Conservation (phyloP, 2,329 filamentous ascomycete genomes). For the Colletotrichum sansevieriae region DNA sequence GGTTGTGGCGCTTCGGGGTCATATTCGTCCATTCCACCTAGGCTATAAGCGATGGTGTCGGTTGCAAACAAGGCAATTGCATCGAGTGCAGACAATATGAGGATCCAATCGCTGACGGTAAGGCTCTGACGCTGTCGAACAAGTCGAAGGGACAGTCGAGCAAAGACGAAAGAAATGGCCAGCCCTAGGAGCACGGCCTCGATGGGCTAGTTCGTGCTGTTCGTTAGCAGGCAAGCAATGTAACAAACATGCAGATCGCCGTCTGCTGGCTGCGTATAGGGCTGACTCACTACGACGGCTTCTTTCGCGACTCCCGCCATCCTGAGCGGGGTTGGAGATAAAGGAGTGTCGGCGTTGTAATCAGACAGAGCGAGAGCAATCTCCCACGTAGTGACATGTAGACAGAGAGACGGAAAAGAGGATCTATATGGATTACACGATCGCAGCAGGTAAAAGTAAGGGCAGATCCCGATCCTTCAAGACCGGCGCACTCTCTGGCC, state of each 20-base stretch:
- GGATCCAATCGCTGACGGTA: constrained; percentile 49
- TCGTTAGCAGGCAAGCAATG: constrained; percentile 21
- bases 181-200: constrained; percentile 46
- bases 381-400: background rate
- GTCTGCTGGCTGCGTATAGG: background rate
- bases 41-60: constrained; percentile 46
- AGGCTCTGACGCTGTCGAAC: constrained; percentile 45
- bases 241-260: background rate
- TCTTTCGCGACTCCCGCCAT: constrained; percentile 39
- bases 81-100: constrained; percentile 46
- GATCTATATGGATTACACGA: background rate
- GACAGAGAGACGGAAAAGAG: background rate
- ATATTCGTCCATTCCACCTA: constrained; percentile 47
- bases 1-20: constrained; percentile 41
- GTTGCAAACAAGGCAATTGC: constrained; percentile 47
- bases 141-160: constrained; percentile 46
- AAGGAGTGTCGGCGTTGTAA: constrained; percentile 1
- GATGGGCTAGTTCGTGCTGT: constrained; percentile 44
- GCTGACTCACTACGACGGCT: constrained; percentile 39
- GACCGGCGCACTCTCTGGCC: background rate
- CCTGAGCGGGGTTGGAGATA: background rate
- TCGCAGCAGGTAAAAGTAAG: background rate
- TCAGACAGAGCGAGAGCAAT: background rate
- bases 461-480: background rate
- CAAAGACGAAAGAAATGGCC: constrained; percentile 43